Evolutionary conservation across 129 eudicot species (phyloP).

Genomic region (Tagetes erecta): DNA sequence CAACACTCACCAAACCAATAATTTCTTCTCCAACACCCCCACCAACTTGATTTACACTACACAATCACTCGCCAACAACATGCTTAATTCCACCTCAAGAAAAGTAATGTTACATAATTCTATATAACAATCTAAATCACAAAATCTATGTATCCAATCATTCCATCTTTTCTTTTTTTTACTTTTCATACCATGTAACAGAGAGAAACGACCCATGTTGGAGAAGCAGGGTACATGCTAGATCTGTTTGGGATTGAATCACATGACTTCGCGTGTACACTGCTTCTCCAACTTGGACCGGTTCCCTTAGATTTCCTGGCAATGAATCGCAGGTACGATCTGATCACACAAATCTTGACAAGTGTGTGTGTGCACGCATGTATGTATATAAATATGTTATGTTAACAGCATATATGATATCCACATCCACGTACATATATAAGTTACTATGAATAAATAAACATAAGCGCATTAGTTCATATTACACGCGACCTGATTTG

Average conservation of each 20-base stretch:
- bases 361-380: neutral
- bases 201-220: conserved; percentile 44
- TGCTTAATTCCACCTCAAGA: neutral
- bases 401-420: neutral
- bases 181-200: neutral
- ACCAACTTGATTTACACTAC: conserved; percentile 22
- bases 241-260: conserved; percentile 10
- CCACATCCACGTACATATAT: neutral
- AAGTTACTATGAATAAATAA: conserved; percentile 25
- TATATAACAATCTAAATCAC: conserved; percentile 27
- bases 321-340: conserved; percentile 11
- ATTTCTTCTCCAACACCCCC: conserved; percentile 26
- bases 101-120: neutral
- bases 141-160: neutral
- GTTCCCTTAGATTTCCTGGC: conserved; percentile 26
- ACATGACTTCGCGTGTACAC: conserved; percentile 42
- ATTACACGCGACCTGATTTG: conserved; percentile 33
- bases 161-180: neutral
- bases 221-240: conserved; percentile 93
- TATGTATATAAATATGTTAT: neutral
- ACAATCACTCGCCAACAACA: conserved; percentile 2
- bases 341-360: conserved; percentile 14
- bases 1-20: conserved; percentile 34
- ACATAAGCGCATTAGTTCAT: neutral
- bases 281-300: conserved; percentile 50